Evolutionary conservation across 768 basidiomycete genomes (phyloP), one percentile per base, ranked within the genome.

Genomic region (Tylopilus subfusipes): DNA sequence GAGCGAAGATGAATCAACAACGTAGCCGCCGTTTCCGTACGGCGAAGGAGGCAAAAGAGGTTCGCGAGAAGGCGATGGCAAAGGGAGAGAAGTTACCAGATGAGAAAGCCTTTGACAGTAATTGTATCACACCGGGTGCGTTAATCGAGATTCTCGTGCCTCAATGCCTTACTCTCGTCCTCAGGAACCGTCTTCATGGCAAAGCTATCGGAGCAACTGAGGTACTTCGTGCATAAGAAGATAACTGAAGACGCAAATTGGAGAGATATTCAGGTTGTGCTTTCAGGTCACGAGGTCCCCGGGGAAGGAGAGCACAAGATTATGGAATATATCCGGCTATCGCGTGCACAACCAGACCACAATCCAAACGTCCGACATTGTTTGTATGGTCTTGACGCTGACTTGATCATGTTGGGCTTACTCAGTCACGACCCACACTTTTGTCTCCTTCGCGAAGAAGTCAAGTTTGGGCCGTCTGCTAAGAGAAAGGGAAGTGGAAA

Each of bases 231-330:
- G 59, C 93, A 93, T 73, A 98, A 98, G 82, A 96, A 98, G 79
- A 96, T 98, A 30, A 83, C 86, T 0, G 97, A 99, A 68, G 97
- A 99, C 72, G 83, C 97, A 3, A 87, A 94, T 69, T 99, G 97
- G 97, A 78, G 91, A 55, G 82, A 87, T 52, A 84, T 98, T 39
- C 79, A 93, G 65, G 93, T 98, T 21, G 90, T 99, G 36, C 78
- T 99, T 34, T 96, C 93, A 27, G 97, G 97, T 12, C 94, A 98
- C 70, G 96, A 99, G 63, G 95, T 98, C 4, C 97, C 97, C 0
- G 97, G 97, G 61, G 97, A 99, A 73, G 97, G 97, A 55, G 97
- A 99, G 69, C 97, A 99, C 82, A 99, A 99, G 79, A 95, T 99
- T 62, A 98, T 98, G 90, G 97, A 98, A 70, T 99, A 95, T 73